These are phyloP conservation scores for Neonectria faginata DNA, from an alignment of 2,329 filamentous ascomycete species.

Conservation along the genomic window DNA sequence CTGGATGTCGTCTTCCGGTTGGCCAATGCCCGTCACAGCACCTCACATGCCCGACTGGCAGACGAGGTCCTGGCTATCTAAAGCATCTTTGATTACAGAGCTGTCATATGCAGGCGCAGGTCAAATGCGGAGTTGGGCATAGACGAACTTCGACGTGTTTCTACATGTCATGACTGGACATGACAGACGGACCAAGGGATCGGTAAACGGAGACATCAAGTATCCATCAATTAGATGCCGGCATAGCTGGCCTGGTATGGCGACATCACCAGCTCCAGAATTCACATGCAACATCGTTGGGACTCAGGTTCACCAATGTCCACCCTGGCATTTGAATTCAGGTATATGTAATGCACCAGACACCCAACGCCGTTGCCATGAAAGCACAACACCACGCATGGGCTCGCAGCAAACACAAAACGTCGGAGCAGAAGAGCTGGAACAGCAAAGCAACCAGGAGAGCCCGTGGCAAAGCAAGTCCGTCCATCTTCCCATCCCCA, in stretches of 20 bases:
- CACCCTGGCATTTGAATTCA: constrained; percentile 40
- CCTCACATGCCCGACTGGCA: constrained; percentile 5
- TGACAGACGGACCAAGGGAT: too few species aligned
- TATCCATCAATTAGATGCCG: background rate
- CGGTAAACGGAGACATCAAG: background rate
- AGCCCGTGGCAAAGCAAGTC: constrained; percentile 33
- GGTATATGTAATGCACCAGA: constrained; percentile 49
- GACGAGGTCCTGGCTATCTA: background rate
- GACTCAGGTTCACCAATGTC: constrained; percentile 33
- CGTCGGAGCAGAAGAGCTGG: constrained; percentile 39
- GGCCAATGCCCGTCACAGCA: constrained; percentile 22
- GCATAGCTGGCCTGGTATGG: background rate
- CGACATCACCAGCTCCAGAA: background rate
- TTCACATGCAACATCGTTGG: background rate
- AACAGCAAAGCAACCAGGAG: constrained; percentile 39
- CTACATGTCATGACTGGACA: background rate
- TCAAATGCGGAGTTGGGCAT: background rate
- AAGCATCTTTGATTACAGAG: background rate
- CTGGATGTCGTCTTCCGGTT: constrained; percentile 20
- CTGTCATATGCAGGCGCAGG: constrained; percentile 3
- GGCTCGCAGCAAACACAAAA: constrained; percentile 35
- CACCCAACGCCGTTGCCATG: constrained; percentile 52
- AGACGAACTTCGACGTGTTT: background rate
- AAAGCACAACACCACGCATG: constrained; percentile 44
- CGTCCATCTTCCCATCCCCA: constrained; percentile 28